A percentile compares a stretch with the other conserved stretches of the same genome.
Evolutionary conservation across 208 protist genomes (phyloP).

Genomic region (Wallacemonas sp.): DNA sequence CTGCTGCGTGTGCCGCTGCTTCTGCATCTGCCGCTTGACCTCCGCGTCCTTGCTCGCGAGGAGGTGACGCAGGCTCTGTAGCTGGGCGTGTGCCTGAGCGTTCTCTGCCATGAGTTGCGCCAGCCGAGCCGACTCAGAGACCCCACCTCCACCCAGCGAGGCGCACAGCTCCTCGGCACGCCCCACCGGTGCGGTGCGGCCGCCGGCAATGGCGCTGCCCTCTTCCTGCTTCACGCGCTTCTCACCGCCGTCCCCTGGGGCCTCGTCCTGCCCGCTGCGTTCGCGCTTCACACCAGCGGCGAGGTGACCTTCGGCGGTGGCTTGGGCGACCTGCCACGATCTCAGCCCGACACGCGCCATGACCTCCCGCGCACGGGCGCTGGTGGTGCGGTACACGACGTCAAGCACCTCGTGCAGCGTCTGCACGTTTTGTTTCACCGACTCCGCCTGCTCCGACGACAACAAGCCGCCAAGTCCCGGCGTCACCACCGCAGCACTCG

Average conservation of each 20-base stretch:
- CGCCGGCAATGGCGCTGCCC: no score
- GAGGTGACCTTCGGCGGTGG: not conserved
- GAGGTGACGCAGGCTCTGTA: conserved; percentile 53
- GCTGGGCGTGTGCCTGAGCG: conserved; percentile 20
- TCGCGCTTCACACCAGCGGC: conserved; percentile 21
- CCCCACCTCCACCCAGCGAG: conserved; percentile 16
- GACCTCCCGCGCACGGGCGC: not conserved
- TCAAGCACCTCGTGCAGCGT: conserved; percentile 40
- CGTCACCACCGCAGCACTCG: not conserved
- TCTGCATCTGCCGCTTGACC: conserved; percentile 40
- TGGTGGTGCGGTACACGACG: conserved; percentile 3
- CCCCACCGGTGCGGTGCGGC: no score
- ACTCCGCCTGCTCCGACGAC: conserved; percentile 30
- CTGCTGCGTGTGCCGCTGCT: conserved; percentile 38
- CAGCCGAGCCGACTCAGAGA: conserved; percentile 20
- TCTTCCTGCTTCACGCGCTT: not conserved
- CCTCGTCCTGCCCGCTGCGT: conserved; percentile 10
- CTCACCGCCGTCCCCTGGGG: not conserved
- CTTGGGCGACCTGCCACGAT: conserved; percentile 3
- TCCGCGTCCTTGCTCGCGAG: conserved; percentile 62
- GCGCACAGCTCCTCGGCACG: not conserved
- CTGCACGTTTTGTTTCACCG: conserved; percentile 36
- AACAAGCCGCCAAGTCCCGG: conserved; percentile 11
- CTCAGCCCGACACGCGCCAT: not conserved
- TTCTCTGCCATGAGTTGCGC: conserved; percentile 30